A percentile compares a stretch with the other conserved stretches of the same genome.
Conservation (phyloP, 257 asterid species). For the Henckelia pumila region DNA sequence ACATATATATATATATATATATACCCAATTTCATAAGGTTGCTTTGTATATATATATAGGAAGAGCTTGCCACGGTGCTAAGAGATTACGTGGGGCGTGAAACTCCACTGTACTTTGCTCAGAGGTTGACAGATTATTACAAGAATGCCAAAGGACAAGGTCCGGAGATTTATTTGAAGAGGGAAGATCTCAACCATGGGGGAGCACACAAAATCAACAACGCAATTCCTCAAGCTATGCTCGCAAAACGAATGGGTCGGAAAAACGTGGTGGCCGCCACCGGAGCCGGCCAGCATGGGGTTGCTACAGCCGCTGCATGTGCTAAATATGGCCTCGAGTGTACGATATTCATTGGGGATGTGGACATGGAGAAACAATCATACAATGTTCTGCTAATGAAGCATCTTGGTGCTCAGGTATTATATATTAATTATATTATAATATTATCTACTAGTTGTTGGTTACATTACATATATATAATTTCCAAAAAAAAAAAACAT, state of each 20-base stretch:
- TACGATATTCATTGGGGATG: slow-evolving; percentile 49
- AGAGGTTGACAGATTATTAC: slow-evolving; percentile 63
- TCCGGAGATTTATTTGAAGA: slow-evolving; percentile 67
- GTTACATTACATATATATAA: too few relatives aligned
- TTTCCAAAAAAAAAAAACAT: background rate
- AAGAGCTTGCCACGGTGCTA: slow-evolving; percentile 43
- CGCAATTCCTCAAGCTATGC: slow-evolving; percentile 84
- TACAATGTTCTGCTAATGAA: slow-evolving; percentile 56
- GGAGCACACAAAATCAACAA: slow-evolving; percentile 91
- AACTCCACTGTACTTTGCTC: slow-evolving; percentile 71
- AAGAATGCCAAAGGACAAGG: slow-evolving; percentile 48
- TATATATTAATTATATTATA: too few relatives aligned
- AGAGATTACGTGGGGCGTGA: slow-evolving; percentile 78
- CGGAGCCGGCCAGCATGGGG: slow-evolving; percentile 85
- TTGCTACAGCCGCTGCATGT: slow-evolving; percentile 76
- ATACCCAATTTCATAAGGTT: too few relatives aligned
- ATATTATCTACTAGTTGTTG: slow-evolving; percentile 8
- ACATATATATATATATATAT: too few relatives aligned
- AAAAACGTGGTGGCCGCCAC: slow-evolving; percentile 56
- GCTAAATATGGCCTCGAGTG: slow-evolving; percentile 67
- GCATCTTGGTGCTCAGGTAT: slow-evolving; percentile 72
- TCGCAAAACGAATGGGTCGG: slow-evolving; percentile 67
- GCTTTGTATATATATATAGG: slow-evolving; percentile 26
- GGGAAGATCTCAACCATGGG: slow-evolving; percentile 69
- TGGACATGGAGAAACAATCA: slow-evolving; percentile 56